Conservation (phyloP, 2,329 filamentous ascomycete genomes). For the Tricladium varicosporioides region DNA sequence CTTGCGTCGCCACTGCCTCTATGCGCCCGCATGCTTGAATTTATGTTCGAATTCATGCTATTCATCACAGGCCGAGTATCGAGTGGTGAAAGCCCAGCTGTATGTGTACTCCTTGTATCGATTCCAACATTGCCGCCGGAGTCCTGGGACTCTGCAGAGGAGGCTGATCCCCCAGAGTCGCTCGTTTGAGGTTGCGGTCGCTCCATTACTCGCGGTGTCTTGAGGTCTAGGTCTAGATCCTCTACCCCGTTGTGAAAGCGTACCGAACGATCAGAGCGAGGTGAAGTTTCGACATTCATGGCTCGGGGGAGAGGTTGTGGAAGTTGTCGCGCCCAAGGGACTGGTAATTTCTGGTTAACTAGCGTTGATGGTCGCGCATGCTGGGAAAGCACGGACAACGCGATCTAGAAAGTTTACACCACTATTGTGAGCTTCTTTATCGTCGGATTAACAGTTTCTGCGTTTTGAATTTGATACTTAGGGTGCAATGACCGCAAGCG, state of each 20-base stretch:
- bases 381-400: not conserved
- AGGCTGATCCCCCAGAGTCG: constrained; percentile 49
- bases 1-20: constrained; percentile 39
- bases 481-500: no score
- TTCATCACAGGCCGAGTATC: constrained; percentile 28
- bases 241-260: constrained; percentile 53
- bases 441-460: not conserved
- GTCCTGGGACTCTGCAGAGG: constrained; percentile 38
- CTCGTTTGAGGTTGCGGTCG: constrained; percentile 31
- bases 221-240: constrained; percentile 44
- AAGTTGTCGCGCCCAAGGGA: not conserved
- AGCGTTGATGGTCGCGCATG: constrained; percentile 15
- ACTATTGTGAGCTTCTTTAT: not conserved
- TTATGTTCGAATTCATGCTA: constrained; percentile 30
- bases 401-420: not conserved
- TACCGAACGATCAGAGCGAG: constrained; percentile 54
- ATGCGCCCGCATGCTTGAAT: constrained; percentile 39
- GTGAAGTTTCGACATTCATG: constrained; percentile 47
- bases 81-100: constrained; percentile 23
- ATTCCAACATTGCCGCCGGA: constrained; percentile 18
- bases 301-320: constrained; percentile 3
- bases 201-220: constrained; percentile 35
- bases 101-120: constrained; percentile 18
- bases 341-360: constrained; percentile 12
- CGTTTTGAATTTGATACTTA: not conserved